Conservation (phyloP, 2,329 filamentous ascomycete species). For the Calonectria multiphialidica region DNA sequence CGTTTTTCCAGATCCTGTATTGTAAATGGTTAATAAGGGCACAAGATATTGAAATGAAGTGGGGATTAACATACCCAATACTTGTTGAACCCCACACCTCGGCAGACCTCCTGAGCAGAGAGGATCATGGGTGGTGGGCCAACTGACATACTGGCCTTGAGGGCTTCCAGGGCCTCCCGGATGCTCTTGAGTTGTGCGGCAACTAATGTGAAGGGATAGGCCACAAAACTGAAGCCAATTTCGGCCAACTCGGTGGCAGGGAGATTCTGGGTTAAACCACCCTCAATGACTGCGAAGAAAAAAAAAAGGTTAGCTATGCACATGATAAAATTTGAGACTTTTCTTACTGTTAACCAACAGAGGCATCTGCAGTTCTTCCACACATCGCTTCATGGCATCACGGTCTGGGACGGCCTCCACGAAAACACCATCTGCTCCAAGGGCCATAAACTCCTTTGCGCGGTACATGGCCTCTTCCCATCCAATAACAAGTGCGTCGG, state of each 20-base stretch:
- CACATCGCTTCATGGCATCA: conserved; percentile 53
- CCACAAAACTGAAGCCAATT: conserved; percentile 55
- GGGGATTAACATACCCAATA: conserved; percentile 43
- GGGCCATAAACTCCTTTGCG: conserved; percentile 53
- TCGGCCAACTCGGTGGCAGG: conserved; percentile 47
- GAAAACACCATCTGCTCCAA: conserved; percentile 59
- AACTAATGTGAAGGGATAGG: conserved; percentile 58
- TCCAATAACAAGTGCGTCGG: conserved; percentile 54
- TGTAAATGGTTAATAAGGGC: neutral
- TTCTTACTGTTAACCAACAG: conserved; percentile 53
- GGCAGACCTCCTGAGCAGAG: conserved; percentile 56
- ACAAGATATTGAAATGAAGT: rapidly evolving
- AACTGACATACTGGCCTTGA: conserved; percentile 56
- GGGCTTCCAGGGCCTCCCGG: conserved; percentile 48
- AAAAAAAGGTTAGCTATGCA: neutral
- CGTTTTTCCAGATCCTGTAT: neutral
- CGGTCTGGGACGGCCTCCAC: conserved; percentile 57
- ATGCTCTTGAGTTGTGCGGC: conserved; percentile 57
- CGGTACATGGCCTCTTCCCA: conserved; percentile 59
- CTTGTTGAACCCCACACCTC: conserved; percentile 58
- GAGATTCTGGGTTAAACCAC: conserved; percentile 49
- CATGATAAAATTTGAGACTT: no score
- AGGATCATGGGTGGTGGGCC: conserved; percentile 58
- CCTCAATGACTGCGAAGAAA: conserved; percentile 46
- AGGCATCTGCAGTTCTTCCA: conserved; percentile 52